Base-by-base conservation (phyloP, 2,329 filamentous ascomycete species). In the Scedosporium minutisporum region DNA sequence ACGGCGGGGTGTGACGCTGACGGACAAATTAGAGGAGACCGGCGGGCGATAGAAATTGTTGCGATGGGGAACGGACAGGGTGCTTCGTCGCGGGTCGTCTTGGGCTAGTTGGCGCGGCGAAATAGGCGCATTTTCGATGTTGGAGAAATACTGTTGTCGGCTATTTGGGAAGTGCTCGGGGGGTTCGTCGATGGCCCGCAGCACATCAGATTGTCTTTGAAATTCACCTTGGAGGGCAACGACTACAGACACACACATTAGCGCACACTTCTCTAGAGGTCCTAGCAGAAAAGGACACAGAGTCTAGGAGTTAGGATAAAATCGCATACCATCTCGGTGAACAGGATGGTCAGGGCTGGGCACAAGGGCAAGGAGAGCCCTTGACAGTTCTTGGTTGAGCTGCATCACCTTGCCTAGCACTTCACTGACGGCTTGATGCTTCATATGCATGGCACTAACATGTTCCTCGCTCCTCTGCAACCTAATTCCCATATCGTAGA, bases 21-120 rank as follows among this genome's bases (percentile, higher is more conserved):
- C 84, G 14, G 90, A 87, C 63, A 96, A 80, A 72, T 92, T 91
- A n/a, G 91, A 87, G 46, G 91, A 89, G 12, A 95, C 84, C 12
- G 90, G 85, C 42, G 91, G 88, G 29, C 91, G 86, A 72, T 93
- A 89, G 68, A 88, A 85, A 69, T 85, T 86, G 58, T 80, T 77
- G 65, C 82, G 75, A 65, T 82, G 80, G 61, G 83, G 81, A 59
- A 87, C 82, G 62, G 84, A 81, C 59, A 93, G 78, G 60, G 88
- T 91, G 25, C 82, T 82, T 58, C 90, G 83, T 66, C 92, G 87
- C 62, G 86, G 84, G 64, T 96, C 93, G 69, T 96, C 93, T 70
- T 93, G 89, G 9, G 92, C 86, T 66, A 93, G 77, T 75, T 96
- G 93, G 65, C 92, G 87, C 21, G 93, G 93, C 48, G 93, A 97